phyloP scores from a whole-genome alignment of 2,329 filamentous ascomycete species.

The Bipolaris sorokiniana region DNA sequence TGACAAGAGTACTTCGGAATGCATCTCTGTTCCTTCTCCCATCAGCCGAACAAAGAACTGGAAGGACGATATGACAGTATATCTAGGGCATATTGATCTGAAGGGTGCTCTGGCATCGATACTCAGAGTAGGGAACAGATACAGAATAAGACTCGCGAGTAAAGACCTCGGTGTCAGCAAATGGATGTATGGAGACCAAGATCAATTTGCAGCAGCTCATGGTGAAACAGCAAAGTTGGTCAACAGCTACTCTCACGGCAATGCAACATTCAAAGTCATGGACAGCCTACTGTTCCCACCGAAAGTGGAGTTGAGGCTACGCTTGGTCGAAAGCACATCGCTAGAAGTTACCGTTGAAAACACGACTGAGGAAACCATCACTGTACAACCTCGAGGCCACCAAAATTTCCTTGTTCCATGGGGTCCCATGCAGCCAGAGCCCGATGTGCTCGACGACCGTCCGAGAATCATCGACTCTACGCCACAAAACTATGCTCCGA shows the following conservation, averaged over 20 bases:
- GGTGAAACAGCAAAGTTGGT: background rate
- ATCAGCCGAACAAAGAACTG: background rate
- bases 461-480: background rate
- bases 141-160: background rate
- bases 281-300: background rate
- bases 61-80: background rate
- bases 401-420: slow-evolving; percentile 5
- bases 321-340: background rate
- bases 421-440: slow-evolving; percentile 1
- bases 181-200: background rate
- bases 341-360: slow-evolving; percentile 1
- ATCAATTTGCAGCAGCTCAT: background rate
- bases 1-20: background rate
- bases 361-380: background rate
- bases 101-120: background rate
- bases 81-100: background rate
- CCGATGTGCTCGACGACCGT: background rate
- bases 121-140: background rate
- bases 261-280: slow-evolving; percentile 2
- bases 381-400: slow-evolving; percentile 2
- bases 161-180: slow-evolving; percentile 2
- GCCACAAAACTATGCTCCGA: background rate
- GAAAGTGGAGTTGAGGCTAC: background rate
- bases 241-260: slow-evolving; percentile 3
- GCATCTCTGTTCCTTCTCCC: slow-evolving; percentile 4